Evolutionary conservation across 1,284 basidiomycete species (phyloP), one percentile per base, ranked within the genome.

Genomic region (Salmacisia buchloeana): DNA sequence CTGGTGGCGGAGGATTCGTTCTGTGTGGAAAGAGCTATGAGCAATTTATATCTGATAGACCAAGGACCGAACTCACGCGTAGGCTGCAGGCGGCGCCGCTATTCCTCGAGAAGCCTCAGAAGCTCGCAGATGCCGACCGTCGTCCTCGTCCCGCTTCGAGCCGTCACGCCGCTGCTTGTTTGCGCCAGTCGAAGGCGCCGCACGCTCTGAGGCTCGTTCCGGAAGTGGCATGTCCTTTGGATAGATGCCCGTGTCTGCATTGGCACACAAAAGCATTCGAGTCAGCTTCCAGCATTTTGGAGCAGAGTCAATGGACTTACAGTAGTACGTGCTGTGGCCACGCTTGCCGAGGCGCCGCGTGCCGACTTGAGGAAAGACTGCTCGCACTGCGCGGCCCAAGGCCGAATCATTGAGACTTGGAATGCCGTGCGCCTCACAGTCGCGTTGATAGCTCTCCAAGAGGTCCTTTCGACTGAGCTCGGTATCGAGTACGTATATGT

Each of bases 321-420:
- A 54, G 15, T 29, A 54, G 49, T 54, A 54, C 34, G 25, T 13
- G 21, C 49, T 54, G 29, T 54, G 29, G 10, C 49, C 49, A 18
- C 49, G 25, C 29, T 54, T 54, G 5, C 49, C 49, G 29, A 54
- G 49, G 12, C 49, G 49, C 23, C 49, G 49, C 6, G 27, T 54
- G 29, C 49, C 49, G 15, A 54, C 49, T 9, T 54, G 27, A 54
- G 49, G 49, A 33, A 54, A 54, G 13, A 33, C 49, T 15, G 49
- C 49, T 5, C 29, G 49, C 9, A 54, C 49, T 15, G 49, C 49
- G 12, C 49, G 49, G 10, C 49, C 49, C 12, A 54, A n/a, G 27
- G 49, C 49, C 10, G 49, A 54, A 7, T 54, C 49, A 31, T 54
- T 54, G 12, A 54, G 13, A 15, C 27, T 18, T 6, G 27, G 15